Evolutionary conservation across 2,329 filamentous ascomycete genomes (phyloP).

Genomic region (Xylaria multiplex): DNA sequence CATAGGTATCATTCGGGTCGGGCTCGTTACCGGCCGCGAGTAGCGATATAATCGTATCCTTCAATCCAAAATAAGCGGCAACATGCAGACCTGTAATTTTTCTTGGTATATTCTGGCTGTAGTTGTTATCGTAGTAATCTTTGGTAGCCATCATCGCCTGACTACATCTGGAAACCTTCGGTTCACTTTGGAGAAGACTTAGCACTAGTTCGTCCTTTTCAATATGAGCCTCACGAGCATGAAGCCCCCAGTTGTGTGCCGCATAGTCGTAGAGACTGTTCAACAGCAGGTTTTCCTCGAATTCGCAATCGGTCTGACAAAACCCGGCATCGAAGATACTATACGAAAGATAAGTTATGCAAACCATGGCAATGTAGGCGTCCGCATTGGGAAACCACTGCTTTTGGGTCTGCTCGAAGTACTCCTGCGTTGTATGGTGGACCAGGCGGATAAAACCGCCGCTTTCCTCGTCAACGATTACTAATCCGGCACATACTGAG

Average conservation of each 20-base stretch:
- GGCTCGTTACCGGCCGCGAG: neutral
- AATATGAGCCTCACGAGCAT: neutral
- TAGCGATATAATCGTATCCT: neutral
- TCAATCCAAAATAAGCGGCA: constrained; percentile 19
- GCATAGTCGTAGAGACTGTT: constrained; percentile 17
- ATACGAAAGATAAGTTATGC: constrained; percentile 11
- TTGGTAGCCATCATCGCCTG: constrained; percentile 3
- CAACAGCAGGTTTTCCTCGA: neutral
- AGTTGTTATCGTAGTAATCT: neutral
- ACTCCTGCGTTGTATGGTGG: constrained; percentile 59
- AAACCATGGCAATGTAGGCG: neutral
- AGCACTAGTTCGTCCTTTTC: neutral
- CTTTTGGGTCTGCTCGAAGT: constrained; percentile 49
- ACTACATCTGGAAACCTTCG: neutral
- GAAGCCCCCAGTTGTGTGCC: constrained; percentile 13
- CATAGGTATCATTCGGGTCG: neutral
- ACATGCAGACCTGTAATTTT: constrained; percentile 10
- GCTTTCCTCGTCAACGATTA: constrained; percentile 54
- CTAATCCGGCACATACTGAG: constrained; percentile 54
- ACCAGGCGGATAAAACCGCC: constrained; percentile 53
- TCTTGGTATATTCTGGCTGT: constrained; percentile 1
- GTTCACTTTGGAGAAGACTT: neutral
- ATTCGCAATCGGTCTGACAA: neutral
- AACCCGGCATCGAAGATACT: neutral
- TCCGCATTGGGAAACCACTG: constrained; percentile 49